These are phyloP conservation scores for Luvunga scandens DNA, from an alignment of 345 rosid species.

Conservation along the genomic window DNA sequence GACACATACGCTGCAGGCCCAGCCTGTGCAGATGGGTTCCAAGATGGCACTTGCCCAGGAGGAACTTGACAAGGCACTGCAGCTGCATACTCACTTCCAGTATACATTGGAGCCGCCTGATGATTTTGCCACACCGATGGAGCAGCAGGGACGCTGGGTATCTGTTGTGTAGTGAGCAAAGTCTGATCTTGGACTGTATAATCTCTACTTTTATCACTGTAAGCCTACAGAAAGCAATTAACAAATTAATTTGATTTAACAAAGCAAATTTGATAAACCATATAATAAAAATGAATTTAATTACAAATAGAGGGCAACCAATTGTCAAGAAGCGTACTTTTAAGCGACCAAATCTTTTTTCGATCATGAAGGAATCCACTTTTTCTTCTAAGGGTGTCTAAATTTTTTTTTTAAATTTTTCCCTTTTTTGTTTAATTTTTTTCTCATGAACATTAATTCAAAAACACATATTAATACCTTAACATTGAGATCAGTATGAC, in stretches of 20 bases:
- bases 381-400: slow-evolving; percentile 42
- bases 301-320: slow-evolving; percentile 14
- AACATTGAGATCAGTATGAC: slow-evolving; percentile 99
- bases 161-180: slow-evolving; percentile 45
- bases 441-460: slow-evolving; percentile 52
- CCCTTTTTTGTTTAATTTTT: slow-evolving; percentile 14
- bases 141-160: slow-evolving; percentile 43
- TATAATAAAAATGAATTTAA: slow-evolving; percentile 3
- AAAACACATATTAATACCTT: slow-evolving; percentile 85
- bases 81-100: slow-evolving; percentile 41
- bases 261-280: not conserved
- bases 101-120: slow-evolving; percentile 43
- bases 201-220: slow-evolving; percentile 95
- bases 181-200: slow-evolving; percentile 69
- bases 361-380: slow-evolving; percentile 35
- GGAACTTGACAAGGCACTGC: slow-evolving; percentile 35
- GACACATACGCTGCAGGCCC: slow-evolving; percentile 26
- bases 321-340: slow-evolving; percentile 54
- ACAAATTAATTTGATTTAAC: slow-evolving; percentile 14
- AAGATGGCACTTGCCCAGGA: slow-evolving; percentile 40
- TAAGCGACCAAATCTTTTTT: slow-evolving; percentile 37
- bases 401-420: too few relatives aligned
- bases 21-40: slow-evolving; percentile 43
- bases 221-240: slow-evolving; percentile 47
- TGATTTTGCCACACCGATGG: slow-evolving; percentile 65